These are phyloP conservation scores for Sicyos edulis DNA, from an alignment of 306 rosid species.

Conservation along the genomic window DNA sequence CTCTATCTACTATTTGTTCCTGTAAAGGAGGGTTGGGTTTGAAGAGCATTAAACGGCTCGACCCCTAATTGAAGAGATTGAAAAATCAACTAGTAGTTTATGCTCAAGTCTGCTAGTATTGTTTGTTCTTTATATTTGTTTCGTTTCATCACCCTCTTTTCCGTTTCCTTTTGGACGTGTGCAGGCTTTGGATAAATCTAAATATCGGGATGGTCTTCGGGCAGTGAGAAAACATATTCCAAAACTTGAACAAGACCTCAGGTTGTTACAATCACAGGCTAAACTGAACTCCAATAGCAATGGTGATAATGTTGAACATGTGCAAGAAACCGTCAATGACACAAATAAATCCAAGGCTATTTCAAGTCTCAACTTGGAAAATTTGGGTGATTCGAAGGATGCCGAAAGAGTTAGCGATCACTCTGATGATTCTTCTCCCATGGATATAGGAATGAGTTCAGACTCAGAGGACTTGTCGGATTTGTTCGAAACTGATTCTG, in stretches of 20 bases:
- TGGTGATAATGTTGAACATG: constrained; percentile 32
- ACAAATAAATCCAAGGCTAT: constrained; percentile 25
- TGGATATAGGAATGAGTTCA: constrained; percentile 40
- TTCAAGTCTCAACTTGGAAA: constrained; percentile 33
- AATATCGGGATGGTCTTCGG: constrained; percentile 73
- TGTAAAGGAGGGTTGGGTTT: constrained; percentile 6
- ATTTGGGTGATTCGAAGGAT: constrained; percentile 33
- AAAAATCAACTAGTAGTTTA: not conserved
- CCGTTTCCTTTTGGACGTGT: not conserved
- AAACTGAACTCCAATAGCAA: constrained; percentile 33
- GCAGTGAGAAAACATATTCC: constrained; percentile 80
- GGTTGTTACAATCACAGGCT: constrained; percentile 64
- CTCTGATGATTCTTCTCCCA: constrained; percentile 40
- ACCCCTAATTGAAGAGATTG: not conserved
- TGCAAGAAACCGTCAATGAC: constrained; percentile 31
- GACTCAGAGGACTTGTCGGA: constrained; percentile 65
- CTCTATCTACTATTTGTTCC: constrained; percentile 7
- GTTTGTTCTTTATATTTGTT: not conserved
- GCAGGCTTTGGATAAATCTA: constrained; percentile 96
- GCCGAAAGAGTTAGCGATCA: constrained; percentile 25
- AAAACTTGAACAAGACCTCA: constrained; percentile 70
- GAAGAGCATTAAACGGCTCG: not conserved
- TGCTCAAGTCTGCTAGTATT: not conserved
- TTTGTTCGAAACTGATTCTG: constrained; percentile 68
- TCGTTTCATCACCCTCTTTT: constrained; percentile 13